A percentile compares a stretch with the other conserved stretches of the same genome.
Evolutionary conservation across 805 yeast species (phyloP).

Genomic region (Cyberlindnera amylophila): DNA sequence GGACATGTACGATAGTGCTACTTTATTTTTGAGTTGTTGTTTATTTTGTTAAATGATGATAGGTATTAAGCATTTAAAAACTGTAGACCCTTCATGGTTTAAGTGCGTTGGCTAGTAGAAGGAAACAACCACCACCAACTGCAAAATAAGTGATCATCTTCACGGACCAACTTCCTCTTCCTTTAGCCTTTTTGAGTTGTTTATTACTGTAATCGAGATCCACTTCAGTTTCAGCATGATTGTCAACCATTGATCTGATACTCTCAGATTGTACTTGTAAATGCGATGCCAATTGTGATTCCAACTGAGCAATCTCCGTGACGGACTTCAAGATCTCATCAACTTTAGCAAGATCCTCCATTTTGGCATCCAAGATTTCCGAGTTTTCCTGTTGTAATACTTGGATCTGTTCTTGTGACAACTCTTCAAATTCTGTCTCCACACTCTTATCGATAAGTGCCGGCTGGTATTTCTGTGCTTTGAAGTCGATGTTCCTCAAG

Average conservation of each 20-base stretch:
- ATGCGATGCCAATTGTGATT: conserved; percentile 71
- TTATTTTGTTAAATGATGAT: no score
- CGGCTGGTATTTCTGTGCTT: conserved; percentile 17
- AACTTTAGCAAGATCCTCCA: conserved; percentile 58
- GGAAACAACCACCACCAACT: conserved; percentile 49
- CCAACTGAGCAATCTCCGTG: conserved; percentile 70
- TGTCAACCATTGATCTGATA: conserved; percentile 57
- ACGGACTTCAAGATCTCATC: conserved; percentile 58
- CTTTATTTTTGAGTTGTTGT: no score
- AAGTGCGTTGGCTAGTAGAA: conserved; percentile 35
- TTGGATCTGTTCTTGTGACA: conserved; percentile 51
- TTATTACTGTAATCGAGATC: conserved; percentile 72
- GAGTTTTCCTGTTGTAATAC: conserved; percentile 57
- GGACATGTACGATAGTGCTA: no score
- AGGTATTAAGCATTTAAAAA: not conserved
- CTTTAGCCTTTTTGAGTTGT: conserved; percentile 64
- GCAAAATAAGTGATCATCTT: conserved; percentile 53
- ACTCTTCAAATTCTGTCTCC: conserved; percentile 19
- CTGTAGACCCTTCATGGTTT: conserved; percentile 6
- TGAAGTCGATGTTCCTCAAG: conserved; percentile 17
- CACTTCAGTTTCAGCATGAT: conserved; percentile 60
- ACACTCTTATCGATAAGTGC: conserved; percentile 1
- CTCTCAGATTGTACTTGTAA: conserved; percentile 68
- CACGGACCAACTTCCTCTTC: conserved; percentile 58
- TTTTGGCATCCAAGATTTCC: conserved; percentile 48